Percentiles rank a stretch among this genome's conserved stretches.
Evolutionary conservation across 768 basidiomycete genomes (phyloP).

Genomic region (Boletus vinaceobasis): DNA sequence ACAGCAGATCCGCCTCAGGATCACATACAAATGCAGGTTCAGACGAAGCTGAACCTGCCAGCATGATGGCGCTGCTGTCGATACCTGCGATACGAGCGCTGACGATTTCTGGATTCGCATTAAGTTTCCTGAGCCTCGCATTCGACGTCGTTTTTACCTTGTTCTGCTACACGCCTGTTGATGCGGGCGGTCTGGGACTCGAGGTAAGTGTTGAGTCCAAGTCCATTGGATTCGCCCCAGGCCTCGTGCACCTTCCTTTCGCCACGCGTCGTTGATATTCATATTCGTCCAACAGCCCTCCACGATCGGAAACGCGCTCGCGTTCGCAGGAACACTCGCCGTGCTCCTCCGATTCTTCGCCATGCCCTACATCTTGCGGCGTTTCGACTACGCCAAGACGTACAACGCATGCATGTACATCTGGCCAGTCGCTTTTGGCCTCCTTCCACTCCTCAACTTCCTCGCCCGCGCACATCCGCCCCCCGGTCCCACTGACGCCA

Average conservation of each 20-base stretch:
- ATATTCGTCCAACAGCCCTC: conserved; percentile 36
- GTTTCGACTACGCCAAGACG: conserved; percentile 43
- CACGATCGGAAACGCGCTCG: conserved; percentile 55
- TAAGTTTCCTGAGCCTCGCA: conserved; percentile 50
- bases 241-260: not conserved
- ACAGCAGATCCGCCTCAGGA: not conserved
- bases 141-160: conserved; percentile 66
- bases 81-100: conserved; percentile 52
- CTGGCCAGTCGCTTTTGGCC: conserved; percentile 51
- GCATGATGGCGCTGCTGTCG: conserved; percentile 37
- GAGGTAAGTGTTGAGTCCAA: conserved; percentile 36
- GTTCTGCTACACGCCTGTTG: conserved; percentile 60
- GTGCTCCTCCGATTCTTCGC: conserved; percentile 47
- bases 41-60: conserved; percentile 13
- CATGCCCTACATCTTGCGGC: conserved; percentile 51
- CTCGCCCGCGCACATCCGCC: conserved; percentile 35
- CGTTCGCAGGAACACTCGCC: conserved; percentile 47
- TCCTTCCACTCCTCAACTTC: conserved; percentile 49
- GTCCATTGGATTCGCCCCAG: not conserved
- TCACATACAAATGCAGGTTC: not conserved
- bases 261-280: not conserved
- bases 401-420: conserved; percentile 51
- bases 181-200: conserved; percentile 53
- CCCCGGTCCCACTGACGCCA: not conserved
- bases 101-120: conserved; percentile 46